These are phyloP conservation scores for Phoma herbarum DNA, from an alignment of 2,329 filamentous ascomycete genomes.

Conservation along the genomic window DNA sequence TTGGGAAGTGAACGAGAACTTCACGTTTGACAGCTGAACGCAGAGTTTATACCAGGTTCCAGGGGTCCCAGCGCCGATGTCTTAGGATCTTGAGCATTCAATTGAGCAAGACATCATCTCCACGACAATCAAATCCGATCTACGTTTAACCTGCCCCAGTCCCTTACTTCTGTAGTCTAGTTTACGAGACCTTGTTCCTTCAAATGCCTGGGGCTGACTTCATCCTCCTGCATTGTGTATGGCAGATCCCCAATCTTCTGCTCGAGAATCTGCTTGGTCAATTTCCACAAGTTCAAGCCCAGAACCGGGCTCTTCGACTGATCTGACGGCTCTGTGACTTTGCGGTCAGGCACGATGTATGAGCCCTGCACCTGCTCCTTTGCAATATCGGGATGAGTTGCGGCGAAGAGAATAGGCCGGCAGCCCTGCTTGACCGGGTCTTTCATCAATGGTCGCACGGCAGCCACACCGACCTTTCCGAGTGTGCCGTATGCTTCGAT, in stretches of 20 bases:
- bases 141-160: not conserved
- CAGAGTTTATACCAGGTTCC: not conserved
- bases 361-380: conserved; percentile 57
- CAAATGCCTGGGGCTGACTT: conserved; percentile 8
- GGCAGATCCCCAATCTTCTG: conserved; percentile 51
- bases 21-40: not conserved
- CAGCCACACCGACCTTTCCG: conserved; percentile 57
- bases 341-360: conserved; percentile 61
- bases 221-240: conserved; percentile 39
- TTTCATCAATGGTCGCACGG: conserved; percentile 59
- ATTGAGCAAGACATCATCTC: too few species aligned
- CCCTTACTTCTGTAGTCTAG: not conserved
- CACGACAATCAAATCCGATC: not conserved
- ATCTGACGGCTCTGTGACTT: conserved; percentile 54
- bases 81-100: not conserved
- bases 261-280: conserved; percentile 57
- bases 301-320: conserved; percentile 56
- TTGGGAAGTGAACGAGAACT: not conserved
- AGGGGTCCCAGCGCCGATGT: not conserved
- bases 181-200: conserved; percentile 9
- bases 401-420: conserved; percentile 58
- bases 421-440: conserved; percentile 60
- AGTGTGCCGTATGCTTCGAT: conserved; percentile 60
- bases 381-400: conserved; percentile 55
- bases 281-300: conserved; percentile 56